Evolutionary conservation across 1,139 yeast genomes (phyloP).

Genomic region (Citeromyces hawaiiensis): DNA sequence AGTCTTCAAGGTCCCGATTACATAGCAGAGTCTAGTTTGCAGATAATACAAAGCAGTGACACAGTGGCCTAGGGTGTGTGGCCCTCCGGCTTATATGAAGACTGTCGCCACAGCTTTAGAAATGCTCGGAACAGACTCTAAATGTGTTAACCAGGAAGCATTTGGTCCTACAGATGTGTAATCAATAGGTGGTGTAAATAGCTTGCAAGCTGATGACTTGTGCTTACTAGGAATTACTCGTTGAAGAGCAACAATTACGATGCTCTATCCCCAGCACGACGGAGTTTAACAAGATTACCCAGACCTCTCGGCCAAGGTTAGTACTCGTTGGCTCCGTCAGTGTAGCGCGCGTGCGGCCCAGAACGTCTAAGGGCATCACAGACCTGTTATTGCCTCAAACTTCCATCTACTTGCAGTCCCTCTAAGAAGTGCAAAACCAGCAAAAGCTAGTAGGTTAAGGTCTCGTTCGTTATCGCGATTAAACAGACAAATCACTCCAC

Average conservation of each 20-base stretch:
- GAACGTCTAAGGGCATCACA: slow-evolving; percentile 6
- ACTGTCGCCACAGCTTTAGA: background rate
- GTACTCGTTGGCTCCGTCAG: too few relatives aligned
- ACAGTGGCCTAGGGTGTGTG: background rate
- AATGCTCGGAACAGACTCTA: background rate
- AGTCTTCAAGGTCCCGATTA: too few relatives aligned
- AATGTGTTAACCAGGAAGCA: background rate
- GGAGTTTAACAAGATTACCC: background rate
- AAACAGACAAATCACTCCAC: slow-evolving; percentile 22
- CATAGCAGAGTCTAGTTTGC: too few relatives aligned
- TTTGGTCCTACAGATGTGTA: slow-evolving; percentile 1
- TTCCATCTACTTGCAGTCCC: background rate
- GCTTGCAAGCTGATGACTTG: background rate
- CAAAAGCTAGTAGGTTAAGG: slow-evolving; percentile 9
- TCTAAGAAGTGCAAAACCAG: background rate
- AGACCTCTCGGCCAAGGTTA: too few relatives aligned
- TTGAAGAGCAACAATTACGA: background rate
- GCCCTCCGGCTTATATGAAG: slow-evolving; percentile 1
- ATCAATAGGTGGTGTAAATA: too few relatives aligned
- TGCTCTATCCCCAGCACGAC: slow-evolving; percentile 1
- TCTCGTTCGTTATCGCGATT: slow-evolving; percentile 27
- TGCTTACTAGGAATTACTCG: background rate
- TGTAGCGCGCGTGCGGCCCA: slow-evolving; percentile 12
- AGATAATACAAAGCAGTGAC: background rate
- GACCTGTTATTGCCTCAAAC: background rate